Percentiles rank a stretch among this genome's conserved stretches.
Conservation (phyloP, 208 protist species). For the Wallacemonas sp. region DNA sequence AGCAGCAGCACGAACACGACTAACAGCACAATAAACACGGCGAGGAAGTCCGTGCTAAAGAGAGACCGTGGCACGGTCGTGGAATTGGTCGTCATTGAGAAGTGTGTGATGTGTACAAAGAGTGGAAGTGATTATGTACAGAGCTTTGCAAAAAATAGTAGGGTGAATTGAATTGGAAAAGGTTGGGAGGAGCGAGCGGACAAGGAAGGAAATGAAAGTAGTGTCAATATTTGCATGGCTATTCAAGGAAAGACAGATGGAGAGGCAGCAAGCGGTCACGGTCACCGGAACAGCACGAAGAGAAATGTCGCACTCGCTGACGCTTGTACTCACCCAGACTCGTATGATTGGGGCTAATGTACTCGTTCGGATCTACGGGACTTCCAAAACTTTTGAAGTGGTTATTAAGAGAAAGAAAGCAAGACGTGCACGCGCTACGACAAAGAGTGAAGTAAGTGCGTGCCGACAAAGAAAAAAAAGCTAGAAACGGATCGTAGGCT, state of each 20-base stretch:
- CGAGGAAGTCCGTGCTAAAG: not conserved
- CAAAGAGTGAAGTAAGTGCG: too few relatives aligned
- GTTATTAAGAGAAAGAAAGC: not conserved
- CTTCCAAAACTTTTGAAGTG: too few relatives aligned
- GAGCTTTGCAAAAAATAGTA: too few relatives aligned
- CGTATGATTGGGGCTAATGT: too few relatives aligned
- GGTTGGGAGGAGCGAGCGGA: not conserved
- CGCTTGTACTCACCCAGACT: too few relatives aligned
- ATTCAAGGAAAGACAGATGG: not conserved
- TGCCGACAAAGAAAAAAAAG: not conserved
- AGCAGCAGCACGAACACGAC: constrained; percentile 7
- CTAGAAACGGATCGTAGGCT: not conserved
- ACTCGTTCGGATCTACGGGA: too few relatives aligned
- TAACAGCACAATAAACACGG: not conserved
- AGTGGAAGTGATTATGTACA: not conserved
- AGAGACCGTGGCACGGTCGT: not conserved
- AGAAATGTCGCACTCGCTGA: too few relatives aligned
- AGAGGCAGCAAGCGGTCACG: too few relatives aligned
- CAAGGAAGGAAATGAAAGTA: constrained; percentile 5
- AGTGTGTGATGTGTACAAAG: not conserved
- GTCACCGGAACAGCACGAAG: too few relatives aligned
- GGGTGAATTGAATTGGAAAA: too few relatives aligned
- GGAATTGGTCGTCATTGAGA: not conserved
- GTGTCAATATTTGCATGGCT: not conserved
- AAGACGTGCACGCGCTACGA: too few relatives aligned